A percentile compares a stretch with the other conserved stretches of the same genome.
Conservation (phyloP, 257 asterid species). For the Linaria vulgaris region DNA sequence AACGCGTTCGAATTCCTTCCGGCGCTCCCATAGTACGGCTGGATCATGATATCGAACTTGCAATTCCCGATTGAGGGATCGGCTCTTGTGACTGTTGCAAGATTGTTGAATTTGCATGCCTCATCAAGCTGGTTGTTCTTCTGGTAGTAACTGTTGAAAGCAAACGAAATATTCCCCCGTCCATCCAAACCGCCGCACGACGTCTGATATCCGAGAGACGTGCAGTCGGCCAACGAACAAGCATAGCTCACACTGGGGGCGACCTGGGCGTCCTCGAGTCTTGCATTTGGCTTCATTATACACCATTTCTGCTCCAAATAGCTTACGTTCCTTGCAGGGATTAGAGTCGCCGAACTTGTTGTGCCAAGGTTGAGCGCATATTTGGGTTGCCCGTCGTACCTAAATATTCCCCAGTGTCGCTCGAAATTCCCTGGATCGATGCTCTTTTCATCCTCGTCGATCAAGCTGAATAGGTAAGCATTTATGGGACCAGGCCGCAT, state of each 20-base stretch:
- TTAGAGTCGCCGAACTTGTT: slow-evolving; percentile 39
- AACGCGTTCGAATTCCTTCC: slow-evolving; percentile 24
- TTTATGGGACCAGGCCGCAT: slow-evolving; percentile 71
- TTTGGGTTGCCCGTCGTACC: slow-evolving; percentile 64
- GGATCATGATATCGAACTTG: slow-evolving; percentile 55
- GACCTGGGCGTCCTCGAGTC: slow-evolving; percentile 46
- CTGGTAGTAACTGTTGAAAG: slow-evolving; percentile 84
- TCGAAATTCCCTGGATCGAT: slow-evolving; percentile 77
- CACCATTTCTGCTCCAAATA: slow-evolving; percentile 65
- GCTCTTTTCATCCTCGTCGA: slow-evolving; percentile 83
- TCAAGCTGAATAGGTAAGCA: slow-evolving; percentile 70
- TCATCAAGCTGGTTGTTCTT: slow-evolving; percentile 54
- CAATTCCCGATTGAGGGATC: slow-evolving; percentile 68
- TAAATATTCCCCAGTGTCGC: slow-evolving; percentile 77
- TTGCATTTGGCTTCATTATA: slow-evolving; percentile 52
- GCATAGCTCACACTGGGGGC: slow-evolving; percentile 71
- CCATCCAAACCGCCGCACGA: slow-evolving; percentile 65
- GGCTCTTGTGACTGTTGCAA: slow-evolving; percentile 59
- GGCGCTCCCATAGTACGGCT: slow-evolving; percentile 51
- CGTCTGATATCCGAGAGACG: slow-evolving; percentile 63
- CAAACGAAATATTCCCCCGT: slow-evolving; percentile 57
- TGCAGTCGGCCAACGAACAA: slow-evolving; percentile 72
- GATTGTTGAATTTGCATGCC: slow-evolving; percentile 66
- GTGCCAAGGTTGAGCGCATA: slow-evolving; percentile 70
- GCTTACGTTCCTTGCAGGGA: slow-evolving; percentile 45